A percentile compares a stretch with the other conserved stretches of the same genome.
These are phyloP conservation scores for Aureobasidium sp. DNA, from an alignment of 2,329 filamentous ascomycete genomes.

Conservation along the genomic window DNA sequence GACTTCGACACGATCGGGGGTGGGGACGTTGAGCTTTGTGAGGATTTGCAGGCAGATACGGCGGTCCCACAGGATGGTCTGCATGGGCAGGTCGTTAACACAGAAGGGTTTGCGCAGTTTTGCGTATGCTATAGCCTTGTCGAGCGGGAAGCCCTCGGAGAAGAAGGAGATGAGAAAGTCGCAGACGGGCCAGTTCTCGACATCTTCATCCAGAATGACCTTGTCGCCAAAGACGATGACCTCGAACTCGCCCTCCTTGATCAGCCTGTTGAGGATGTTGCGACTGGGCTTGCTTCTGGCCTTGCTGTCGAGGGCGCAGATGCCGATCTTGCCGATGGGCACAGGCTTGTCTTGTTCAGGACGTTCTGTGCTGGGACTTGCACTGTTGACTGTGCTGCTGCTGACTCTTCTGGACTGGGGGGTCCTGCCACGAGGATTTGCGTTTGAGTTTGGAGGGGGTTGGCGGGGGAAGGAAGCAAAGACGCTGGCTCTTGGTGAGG, in stretches of 20 bases:
- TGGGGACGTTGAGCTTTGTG: conserved; percentile 83
- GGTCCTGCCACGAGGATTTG: conserved; percentile 24
- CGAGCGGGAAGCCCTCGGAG: conserved; percentile 91
- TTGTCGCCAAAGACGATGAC: conserved; percentile 98
- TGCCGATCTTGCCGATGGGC: conserved; percentile 66
- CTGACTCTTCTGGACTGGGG: conserved; percentile 68
- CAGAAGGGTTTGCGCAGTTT: conserved; percentile 91
- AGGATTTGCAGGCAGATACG: conserved; percentile 81
- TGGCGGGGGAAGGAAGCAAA: conserved; percentile 6
- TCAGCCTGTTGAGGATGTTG: conserved; percentile 88
- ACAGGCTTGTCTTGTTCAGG: conserved; percentile 48
- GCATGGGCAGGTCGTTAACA: conserved; percentile 96
- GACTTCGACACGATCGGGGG: conserved; percentile 81
- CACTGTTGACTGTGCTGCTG: conserved; percentile 73
- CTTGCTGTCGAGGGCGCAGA: conserved; percentile 93
- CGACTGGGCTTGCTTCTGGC: conserved; percentile 93
- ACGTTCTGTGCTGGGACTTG: conserved; percentile 69
- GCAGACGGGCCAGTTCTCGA: conserved; percentile 93
- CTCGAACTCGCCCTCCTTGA: conserved; percentile 90
- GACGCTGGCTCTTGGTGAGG: conserved; percentile 1
- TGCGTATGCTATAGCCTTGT: conserved; percentile 94
- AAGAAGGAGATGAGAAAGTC: conserved; percentile 98
- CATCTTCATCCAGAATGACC: conserved; percentile 92
- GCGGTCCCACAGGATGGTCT: conserved; percentile 93
- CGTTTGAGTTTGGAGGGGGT: conserved; percentile 2